These are phyloP conservation scores for Hysterium pulicare DNA, from an alignment of 2,329 filamentous ascomycete species.

Conservation along the genomic window DNA sequence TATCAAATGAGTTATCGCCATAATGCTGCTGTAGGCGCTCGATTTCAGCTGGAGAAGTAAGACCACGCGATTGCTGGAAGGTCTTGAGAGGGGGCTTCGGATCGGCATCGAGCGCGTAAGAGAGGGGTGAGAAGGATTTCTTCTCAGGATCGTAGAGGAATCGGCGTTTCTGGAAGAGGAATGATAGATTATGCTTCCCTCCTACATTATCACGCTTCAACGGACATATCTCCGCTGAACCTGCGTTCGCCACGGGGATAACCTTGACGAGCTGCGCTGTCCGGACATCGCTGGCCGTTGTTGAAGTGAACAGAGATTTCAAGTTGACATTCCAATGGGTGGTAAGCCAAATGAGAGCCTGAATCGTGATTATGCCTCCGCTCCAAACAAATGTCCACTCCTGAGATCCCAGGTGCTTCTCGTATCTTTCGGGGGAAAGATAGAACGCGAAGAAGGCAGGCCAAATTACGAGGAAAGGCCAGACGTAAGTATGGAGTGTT, in stretches of 20 bases:
- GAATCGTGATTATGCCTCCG: conserved; percentile 79
- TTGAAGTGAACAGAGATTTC: conserved; percentile 75
- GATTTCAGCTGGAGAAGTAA: conserved; percentile 71
- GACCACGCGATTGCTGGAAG: conserved; percentile 78
- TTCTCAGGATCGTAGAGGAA: conserved; percentile 77
- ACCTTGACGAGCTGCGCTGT: conserved; percentile 88
- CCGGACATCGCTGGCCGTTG: conserved; percentile 64
- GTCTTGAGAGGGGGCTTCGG: conserved; percentile 74
- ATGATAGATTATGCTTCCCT: conserved; percentile 75
- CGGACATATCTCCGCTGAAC: conserved; percentile 80
- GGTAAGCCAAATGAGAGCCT: conserved; percentile 88
- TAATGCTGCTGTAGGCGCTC: conserved; percentile 85
- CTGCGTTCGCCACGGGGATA: conserved; percentile 84
- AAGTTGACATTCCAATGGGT: conserved; percentile 97
- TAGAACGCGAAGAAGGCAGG: conserved; percentile 88
- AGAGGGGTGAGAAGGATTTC: conserved; percentile 75
- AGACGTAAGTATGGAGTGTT: conserved; percentile 82
- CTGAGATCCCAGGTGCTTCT: conserved; percentile 84
- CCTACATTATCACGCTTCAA: conserved; percentile 73
- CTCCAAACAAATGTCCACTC: conserved; percentile 99
- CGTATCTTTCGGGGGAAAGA: conserved; percentile 77
- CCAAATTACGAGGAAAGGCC: conserved; percentile 91
- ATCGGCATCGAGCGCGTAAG: conserved; percentile 79
- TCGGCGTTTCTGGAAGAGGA: conserved; percentile 96
- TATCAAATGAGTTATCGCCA: conserved; percentile 94